These are phyloP conservation scores for Lichenothelia convexa DNA, from an alignment of 495 filamentous ascomycete species.

Conservation along the genomic window DNA sequence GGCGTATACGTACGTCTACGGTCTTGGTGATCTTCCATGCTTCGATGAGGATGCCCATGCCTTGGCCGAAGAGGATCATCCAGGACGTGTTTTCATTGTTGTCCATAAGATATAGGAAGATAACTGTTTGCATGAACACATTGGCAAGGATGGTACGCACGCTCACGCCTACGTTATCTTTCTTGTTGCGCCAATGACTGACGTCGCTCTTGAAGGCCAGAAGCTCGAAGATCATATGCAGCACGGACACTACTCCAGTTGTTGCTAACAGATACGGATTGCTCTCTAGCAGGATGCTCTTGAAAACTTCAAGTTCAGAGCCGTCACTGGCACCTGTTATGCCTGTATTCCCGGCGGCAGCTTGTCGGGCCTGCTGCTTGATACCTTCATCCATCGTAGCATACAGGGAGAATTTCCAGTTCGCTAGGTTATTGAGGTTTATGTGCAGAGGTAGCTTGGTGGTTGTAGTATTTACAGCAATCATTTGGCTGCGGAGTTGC, in stretches of 20 bases:
- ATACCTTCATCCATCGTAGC: constrained; percentile 71
- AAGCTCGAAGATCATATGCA: constrained; percentile 90
- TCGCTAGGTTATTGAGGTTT: constrained; percentile 58
- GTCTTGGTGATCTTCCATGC: constrained; percentile 98
- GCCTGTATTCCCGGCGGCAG: constrained; percentile 34
- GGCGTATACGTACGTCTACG: constrained; percentile 72
- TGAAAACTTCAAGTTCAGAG: constrained; percentile 85
- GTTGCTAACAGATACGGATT: constrained; percentile 79
- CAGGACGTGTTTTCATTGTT: constrained; percentile 94
- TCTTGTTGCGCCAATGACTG: constrained; percentile 96
- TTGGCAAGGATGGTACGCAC: constrained; percentile 93
- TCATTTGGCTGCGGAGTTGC: constrained; percentile 86
- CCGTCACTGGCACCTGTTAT: constrained; percentile 49
- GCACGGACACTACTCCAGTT: constrained; percentile 64
- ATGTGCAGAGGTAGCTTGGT: constrained; percentile 67
- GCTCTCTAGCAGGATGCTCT: constrained; percentile 81
- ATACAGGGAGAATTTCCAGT: constrained; percentile 83
- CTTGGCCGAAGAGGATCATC: constrained; percentile 95
- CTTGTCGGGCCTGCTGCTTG: constrained; percentile 60
- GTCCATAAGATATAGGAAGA: constrained; percentile 96
- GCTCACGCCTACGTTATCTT: constrained; percentile 90
- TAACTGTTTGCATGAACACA: constrained; percentile 91
- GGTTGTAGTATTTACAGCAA: constrained; percentile 79
- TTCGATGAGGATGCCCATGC: constrained; percentile 82
- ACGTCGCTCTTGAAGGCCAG: constrained; percentile 97